Conservation (phyloP, 345 rosid genomes). For the Sisymbrium altissimum region DNA sequence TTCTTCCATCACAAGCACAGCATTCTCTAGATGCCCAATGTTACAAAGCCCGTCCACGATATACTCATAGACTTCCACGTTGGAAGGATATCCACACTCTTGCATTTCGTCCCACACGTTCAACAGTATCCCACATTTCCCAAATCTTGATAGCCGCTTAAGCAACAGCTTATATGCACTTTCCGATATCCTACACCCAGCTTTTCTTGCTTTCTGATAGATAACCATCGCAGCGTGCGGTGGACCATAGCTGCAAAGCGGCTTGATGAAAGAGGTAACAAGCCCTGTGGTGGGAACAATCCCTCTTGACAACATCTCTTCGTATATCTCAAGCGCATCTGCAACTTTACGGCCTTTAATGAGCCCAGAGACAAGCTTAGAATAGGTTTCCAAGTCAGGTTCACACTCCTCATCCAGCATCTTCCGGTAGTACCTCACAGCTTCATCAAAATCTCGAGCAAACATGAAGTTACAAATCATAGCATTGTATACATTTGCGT, state of each 20-base stretch:
- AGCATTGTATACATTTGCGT: conserved; percentile 62
- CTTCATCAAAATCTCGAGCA: conserved; percentile 51
- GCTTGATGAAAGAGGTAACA: conserved; percentile 59
- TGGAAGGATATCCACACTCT: conserved; percentile 62
- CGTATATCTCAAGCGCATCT: conserved; percentile 83
- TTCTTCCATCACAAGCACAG: conserved; percentile 89
- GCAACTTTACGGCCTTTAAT: conserved; percentile 74
- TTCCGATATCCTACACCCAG: conserved; percentile 61
- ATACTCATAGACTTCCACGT: conserved; percentile 71
- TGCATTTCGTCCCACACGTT: conserved; percentile 89
- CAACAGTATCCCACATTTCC: conserved; percentile 85
- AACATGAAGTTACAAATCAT: conserved; percentile 66
- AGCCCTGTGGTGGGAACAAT: conserved; percentile 62
- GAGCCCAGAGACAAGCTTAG: conserved; percentile 54
- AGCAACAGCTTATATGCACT: conserved; percentile 75
- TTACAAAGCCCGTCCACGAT: conserved; percentile 83
- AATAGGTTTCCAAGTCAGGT: conserved; percentile 61
- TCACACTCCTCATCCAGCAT: conserved; percentile 50
- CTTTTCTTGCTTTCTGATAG: conserved; percentile 69
- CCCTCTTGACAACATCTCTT: conserved; percentile 65
- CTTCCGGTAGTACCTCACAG: conserved; percentile 47
- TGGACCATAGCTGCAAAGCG: conserved; percentile 80
- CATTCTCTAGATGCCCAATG: conserved; percentile 85
- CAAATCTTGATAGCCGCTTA: conserved; percentile 78
- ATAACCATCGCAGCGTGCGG: conserved; percentile 82